Percentiles rank a stretch among this genome's conserved stretches.
Conservation (phyloP, 139 green algal species). For the Picochlorum sp. region DNA sequence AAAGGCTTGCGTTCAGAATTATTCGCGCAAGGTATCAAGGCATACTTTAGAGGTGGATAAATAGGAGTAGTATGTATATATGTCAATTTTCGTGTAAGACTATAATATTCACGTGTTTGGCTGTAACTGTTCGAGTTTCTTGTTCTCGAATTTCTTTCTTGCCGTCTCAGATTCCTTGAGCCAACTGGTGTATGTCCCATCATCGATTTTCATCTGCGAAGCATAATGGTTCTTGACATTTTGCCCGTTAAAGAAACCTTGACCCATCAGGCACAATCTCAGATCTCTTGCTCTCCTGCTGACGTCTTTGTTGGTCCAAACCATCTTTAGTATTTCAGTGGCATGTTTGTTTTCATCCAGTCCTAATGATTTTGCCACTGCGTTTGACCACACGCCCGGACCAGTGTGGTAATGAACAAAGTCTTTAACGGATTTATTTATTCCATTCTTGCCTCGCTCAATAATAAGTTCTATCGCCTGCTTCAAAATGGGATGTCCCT, state of each 20-base stretch:
- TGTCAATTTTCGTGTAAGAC: too few species aligned
- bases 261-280: background rate
- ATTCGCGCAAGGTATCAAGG: conserved; percentile 1
- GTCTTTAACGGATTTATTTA: background rate
- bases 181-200: too few species aligned
- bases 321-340: background rate
- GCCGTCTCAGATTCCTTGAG: too few species aligned
- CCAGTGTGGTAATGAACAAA: background rate
- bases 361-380: background rate
- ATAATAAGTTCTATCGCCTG: background rate
- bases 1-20: conserved; percentile 9
- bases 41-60: conserved; percentile 4
- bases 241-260: background rate
- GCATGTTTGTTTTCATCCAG: background rate
- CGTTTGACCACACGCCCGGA: background rate
- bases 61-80: too few species aligned
- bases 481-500: background rate
- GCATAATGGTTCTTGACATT: too few species aligned
- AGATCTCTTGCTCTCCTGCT: background rate
- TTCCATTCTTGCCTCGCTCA: background rate
- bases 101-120: background rate
- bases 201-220: too few species aligned
- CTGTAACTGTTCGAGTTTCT: background rate
- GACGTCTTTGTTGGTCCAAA: background rate
- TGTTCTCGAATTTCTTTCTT: too few species aligned